phyloP scores from a whole-genome alignment of 768 basidiomycete genomes.

The Mycena leptocephala region DNA sequence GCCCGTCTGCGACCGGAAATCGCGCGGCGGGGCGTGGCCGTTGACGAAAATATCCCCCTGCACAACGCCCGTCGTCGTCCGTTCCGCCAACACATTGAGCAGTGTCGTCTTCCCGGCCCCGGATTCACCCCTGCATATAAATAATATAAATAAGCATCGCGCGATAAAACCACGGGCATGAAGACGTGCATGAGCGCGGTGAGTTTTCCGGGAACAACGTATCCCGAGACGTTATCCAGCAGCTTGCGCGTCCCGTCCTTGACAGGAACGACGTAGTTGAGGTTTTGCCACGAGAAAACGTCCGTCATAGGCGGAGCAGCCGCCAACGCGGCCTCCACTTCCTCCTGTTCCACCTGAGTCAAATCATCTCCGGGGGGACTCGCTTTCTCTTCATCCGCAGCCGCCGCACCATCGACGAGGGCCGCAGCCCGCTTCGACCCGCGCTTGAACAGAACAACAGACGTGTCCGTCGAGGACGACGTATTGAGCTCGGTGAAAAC shows the following conservation, averaged over 20 bases:
- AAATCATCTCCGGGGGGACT: no score
- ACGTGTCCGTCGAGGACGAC: constrained; percentile 51
- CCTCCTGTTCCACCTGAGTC: not conserved
- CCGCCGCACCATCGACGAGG: constrained; percentile 20
- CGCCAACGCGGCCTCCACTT: constrained; percentile 45
- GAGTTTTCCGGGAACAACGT: constrained; percentile 86
- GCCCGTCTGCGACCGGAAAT: no score
- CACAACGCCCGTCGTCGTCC: constrained; percentile 63
- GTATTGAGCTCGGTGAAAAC: constrained; percentile 72
- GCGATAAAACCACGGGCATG: no score
- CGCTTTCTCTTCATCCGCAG: no score
- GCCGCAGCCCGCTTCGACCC: constrained; percentile 53
- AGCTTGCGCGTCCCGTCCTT: constrained; percentile 63
- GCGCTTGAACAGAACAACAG: constrained; percentile 78
- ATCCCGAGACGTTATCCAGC: constrained; percentile 83
- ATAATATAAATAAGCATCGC: no score
- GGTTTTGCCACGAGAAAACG: constrained; percentile 86
- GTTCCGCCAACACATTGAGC: constrained; percentile 71
- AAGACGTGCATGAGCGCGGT: constrained; percentile 83
- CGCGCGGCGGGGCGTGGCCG: constrained; percentile 68
- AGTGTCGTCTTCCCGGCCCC: constrained; percentile 64
- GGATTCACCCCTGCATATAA: not conserved
- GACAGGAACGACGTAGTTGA: constrained; percentile 77
- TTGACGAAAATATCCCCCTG: constrained; percentile 70
- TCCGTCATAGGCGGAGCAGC: constrained; percentile 60